Conservation (phyloP, 2,329 filamentous ascomycete genomes). For the Aspergillus texensis region DNA sequence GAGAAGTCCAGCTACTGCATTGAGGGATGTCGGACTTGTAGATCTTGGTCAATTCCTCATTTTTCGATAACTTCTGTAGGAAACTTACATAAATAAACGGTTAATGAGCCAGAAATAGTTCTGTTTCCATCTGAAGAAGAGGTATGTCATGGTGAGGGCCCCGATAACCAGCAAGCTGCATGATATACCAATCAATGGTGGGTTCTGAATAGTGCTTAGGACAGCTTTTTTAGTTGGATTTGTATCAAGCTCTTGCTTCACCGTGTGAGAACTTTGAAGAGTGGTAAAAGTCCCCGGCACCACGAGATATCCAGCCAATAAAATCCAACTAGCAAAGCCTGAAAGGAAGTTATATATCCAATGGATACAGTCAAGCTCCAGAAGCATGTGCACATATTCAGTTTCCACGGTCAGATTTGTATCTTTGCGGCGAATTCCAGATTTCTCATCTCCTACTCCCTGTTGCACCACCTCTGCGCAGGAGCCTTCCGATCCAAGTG, state of each 20-base stretch:
- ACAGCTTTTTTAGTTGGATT: constrained; percentile 33
- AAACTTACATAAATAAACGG: constrained; percentile 48
- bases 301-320: constrained; percentile 57
- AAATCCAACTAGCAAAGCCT: constrained; percentile 51
- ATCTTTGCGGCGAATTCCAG: no score
- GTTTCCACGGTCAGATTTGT: no score
- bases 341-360: constrained; percentile 52
- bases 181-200: constrained; percentile 50
- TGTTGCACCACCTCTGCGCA: no score
- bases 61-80: no score
- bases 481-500: no score
- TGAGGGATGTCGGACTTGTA: constrained; percentile 37
- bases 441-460: no score
- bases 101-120: constrained; percentile 61
- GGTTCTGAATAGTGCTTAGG: constrained; percentile 37
- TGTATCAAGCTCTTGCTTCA: constrained; percentile 30
- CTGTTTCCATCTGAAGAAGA: constrained; percentile 49
- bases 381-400: constrained; percentile 44
- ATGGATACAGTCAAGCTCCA: constrained; percentile 51
- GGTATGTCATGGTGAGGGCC: constrained; percentile 42
- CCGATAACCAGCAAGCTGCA: constrained; percentile 49
- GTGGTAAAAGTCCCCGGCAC: constrained; percentile 57
- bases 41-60: no score
- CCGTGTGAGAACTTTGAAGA: constrained; percentile 35
- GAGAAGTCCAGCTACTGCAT: constrained; percentile 54